These are phyloP conservation scores for Geotrichum bryndzae DNA, from an alignment of 1,139 yeast genomes.

Conservation along the genomic window DNA sequence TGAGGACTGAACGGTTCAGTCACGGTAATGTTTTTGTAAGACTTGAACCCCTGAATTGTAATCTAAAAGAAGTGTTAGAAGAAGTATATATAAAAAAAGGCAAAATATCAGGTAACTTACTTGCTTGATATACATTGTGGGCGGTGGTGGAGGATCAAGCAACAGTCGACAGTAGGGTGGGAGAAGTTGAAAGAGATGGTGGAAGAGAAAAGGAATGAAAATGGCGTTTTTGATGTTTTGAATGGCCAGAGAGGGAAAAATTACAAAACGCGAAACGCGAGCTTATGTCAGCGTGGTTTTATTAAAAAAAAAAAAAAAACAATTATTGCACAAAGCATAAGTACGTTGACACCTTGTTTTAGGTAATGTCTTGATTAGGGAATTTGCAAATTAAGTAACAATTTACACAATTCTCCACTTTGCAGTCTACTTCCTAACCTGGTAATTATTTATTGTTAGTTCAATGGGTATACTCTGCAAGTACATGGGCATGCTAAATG, in stretches of 20 bases:
- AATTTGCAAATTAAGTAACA: no score
- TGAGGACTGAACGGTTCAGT: constrained; percentile 73
- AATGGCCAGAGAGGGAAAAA: not conserved
- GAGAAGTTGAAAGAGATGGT: not conserved
- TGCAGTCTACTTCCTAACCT: not conserved
- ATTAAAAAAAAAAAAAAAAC: not conserved
- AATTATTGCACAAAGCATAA: not conserved
- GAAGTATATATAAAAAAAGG: not conserved
- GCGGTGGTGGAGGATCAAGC: not conserved
- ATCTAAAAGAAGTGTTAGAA: constrained; percentile 36
- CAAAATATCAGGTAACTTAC: constrained; percentile 8
- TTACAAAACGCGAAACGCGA: constrained; percentile 8
- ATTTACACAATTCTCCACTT: no score
- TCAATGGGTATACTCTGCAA: no score
- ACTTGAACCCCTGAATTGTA: constrained; percentile 87
- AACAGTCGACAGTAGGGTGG: not conserved
- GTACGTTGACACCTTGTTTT: no score
- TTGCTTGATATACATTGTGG: constrained; percentile 22
- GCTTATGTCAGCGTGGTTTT: not conserved
- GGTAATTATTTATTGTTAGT: not conserved
- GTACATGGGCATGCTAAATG: not conserved
- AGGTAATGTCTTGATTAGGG: no score
- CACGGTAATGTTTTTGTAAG: constrained; percentile 78
- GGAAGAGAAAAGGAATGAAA: not conserved
- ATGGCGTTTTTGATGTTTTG: not conserved